Evolutionary conservation across 2,329 filamentous ascomycete genomes (phyloP), one percentile per base, ranked within the genome.

Genomic region (Sporothrix pallida): DNA sequence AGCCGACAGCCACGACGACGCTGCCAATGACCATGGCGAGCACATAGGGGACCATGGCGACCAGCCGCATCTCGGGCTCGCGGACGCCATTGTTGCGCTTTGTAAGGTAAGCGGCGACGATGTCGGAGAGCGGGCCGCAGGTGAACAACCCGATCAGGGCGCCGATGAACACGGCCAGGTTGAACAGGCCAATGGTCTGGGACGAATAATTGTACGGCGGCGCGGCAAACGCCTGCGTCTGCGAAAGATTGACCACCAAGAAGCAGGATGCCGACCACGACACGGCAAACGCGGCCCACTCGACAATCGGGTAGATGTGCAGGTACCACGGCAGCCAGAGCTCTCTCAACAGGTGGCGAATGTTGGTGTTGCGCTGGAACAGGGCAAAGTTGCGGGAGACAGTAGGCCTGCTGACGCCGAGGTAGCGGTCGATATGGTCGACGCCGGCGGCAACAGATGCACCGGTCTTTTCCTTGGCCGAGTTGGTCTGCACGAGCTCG

Each of bases 261-360:
- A 90, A 89, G 46, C 73, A 73, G 4, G 75, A 74, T 9, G 77
- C 77, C 9, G 76, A 77, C 76, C 88, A 91, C 31, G 86, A 88
- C 7, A 90, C 87, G 37, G 89, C 85, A 76, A 91, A 91, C 17
- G 87, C 84, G 0, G 89, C 84, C 73, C 89, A 88, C 75, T 90
- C 85, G 58, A 91, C 86, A 73, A 91, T 91, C 0, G 90, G 89
- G 79, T 88, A 91, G 0, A 83, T 76, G 78, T 90, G 87, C 0
- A 91, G 82, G 76, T 90, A 89, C 85, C 87, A 90, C 0, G 89
- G 90, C 8, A 88, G 84, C 85, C 86, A 89, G 26, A 91, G 82
- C 76, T 89, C 87, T 48, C 85, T 79, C 1, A 87, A 56, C 48
- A 91, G 82, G 44, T 84, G 79, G 1, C 87, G 58, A 42, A 90